Evolutionary conservation across 129 eudicot species (phyloP).

Genomic region (Silybum marianum): DNA sequence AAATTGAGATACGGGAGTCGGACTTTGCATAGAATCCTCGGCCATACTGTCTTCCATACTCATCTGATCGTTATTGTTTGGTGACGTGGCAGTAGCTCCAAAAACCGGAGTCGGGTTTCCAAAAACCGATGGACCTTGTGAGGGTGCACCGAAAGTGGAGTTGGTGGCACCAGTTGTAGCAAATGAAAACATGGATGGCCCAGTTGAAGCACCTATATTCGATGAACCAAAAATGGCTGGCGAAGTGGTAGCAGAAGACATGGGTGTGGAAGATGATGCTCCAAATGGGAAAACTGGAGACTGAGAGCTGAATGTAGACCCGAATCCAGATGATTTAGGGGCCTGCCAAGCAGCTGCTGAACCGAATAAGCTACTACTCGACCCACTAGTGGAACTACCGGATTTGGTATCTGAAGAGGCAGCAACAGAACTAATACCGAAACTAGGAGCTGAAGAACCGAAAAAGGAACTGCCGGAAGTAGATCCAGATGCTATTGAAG

Average conservation of each 20-base stretch:
- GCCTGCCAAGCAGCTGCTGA: constrained; percentile 27
- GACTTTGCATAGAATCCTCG: constrained; percentile 80
- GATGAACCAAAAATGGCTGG: constrained; percentile 44
- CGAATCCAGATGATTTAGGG: constrained; percentile 33
- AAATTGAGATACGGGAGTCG: constrained; percentile 54
- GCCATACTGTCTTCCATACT: constrained; percentile 94
- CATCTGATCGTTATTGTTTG: constrained; percentile 57
- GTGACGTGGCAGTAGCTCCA: constrained; percentile 29
- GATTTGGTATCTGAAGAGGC: constrained; percentile 36
- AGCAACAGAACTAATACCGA: constrained; percentile 34
- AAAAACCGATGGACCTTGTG: constrained; percentile 42
- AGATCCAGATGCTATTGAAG: constrained; percentile 37
- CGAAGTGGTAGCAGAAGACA: constrained; percentile 31
- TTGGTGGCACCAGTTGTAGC: constrained; percentile 40
- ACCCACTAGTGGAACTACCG: constrained; percentile 31
- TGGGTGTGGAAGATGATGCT: constrained; percentile 43
- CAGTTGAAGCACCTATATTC: constrained; percentile 35
- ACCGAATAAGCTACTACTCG: constrained; percentile 46
- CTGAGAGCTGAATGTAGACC: constrained; percentile 39
- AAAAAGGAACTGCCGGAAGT: constrained; percentile 30
- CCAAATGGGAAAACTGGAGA: constrained; percentile 58
- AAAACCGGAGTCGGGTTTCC: constrained; percentile 49
- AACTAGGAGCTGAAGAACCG: constrained; percentile 36
- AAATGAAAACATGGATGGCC: constrained; percentile 45
- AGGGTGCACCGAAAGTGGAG: constrained; percentile 35